Base-by-base conservation (phyloP, 352 stramenopile species). In the Phytophthora cactorum region DNA sequence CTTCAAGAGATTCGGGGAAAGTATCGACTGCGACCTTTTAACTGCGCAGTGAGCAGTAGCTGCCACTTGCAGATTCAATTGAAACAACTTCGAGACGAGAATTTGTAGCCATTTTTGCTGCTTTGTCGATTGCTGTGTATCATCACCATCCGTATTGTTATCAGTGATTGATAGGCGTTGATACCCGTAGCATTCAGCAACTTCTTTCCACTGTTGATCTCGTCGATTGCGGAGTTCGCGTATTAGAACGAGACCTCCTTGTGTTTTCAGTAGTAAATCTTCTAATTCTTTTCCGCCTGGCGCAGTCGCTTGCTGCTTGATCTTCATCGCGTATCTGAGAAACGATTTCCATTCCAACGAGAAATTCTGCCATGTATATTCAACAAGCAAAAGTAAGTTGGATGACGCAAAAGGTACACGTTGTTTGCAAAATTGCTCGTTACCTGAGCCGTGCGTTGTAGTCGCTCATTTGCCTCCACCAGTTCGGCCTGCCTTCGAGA, bases 271-370 rank as follows among this genome's bases (percentile, higher is more conserved):
- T 31, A 90, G 65, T 44, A 88, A 27, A 25, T 80, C 64, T 29
- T 90, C 79, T 0, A 90, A 61, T 1, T 70, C 75, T 52, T 52
- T 68, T 17, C 52, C 66, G 22, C 44, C 49, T 25, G 52, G 52
- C 14, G 22, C 36, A 25, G n/a, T 44, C 32, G 36, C 11, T 34
- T 65, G 52, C 52, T 50, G 60, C 53, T 85, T 87, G 59, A 76
- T 66, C 46, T 79, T 65, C 75, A 88, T 82, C 9, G 77, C 79
- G 54, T 79, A 84, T 38, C 66, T 63, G 15, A 88, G 63, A 53
- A 88, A 87, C 8, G 78, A 62, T 45, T 86, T 86, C 81, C 81
- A 90, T 60, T 90, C 81, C 22, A 73, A 17, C 34, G 81, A 82
- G 47, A 90, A 90, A 67, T 86, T 78, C 73, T 87, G 38, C 0